Evolutionary conservation across 306 rosid species (phyloP), one percentile per base, ranked within the genome.

Genomic region (Senna tora): DNA sequence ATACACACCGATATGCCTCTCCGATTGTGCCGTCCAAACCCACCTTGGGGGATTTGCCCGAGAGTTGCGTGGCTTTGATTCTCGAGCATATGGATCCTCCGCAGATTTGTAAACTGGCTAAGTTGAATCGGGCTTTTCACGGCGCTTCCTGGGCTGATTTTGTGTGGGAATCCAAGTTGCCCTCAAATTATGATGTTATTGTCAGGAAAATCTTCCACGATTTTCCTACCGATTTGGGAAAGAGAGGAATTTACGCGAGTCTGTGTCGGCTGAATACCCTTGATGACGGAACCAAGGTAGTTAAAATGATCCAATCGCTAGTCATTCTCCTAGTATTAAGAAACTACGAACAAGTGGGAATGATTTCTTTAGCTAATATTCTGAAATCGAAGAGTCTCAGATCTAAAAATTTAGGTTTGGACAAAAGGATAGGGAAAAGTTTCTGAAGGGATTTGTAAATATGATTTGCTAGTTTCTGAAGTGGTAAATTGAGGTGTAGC

Each of bases 81-180:
- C 50, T 90, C 13, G 71, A 73, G 0, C 72, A 80, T 33, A 69
- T 90, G 86, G 89, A 78, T 32, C 93, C 96, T 25, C 72, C 82
- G 5, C 83, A 82, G 75, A 87, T 90, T 66, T 87, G 91, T 50
- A 73, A 75, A 45, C 72, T 90, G 62, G 91, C 91, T 1, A 46
- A 51, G 41, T 69, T 90, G 79, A 87, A 82, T 54, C 87, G 85
- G 65, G 84, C 91, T 30, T 90, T 90, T 73, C 96, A 87, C 3
- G 93, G 85, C 1, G 93, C 93, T 49, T 85, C 96, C 5, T 84
- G 77, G 86, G 93, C 96, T 0, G 93, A 90, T 84, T 87, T 84
- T 34, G 87, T 87, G 32, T 90, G 93, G 96, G 93, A 90, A 42
- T 82, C 93, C 32, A 90, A 90, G 61, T 74, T 90, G 56, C 96